Evolutionary conservation across 2,329 filamentous ascomycete species (phyloP), one percentile per base, ranked within the genome.

Genomic region (Calonectria crousiana): DNA sequence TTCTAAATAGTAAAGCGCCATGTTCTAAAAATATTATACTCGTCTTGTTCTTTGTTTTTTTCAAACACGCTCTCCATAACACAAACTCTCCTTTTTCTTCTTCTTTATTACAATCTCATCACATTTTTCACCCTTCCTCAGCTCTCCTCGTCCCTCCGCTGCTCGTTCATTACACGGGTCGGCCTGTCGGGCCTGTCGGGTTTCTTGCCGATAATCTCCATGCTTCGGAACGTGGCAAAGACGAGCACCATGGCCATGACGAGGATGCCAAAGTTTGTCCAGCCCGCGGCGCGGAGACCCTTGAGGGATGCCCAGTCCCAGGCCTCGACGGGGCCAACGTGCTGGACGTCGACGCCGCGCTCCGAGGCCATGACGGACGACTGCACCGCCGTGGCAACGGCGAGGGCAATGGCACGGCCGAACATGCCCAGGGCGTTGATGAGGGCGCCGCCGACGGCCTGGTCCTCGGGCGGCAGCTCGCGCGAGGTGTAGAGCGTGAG

Each of bases 381-480:
- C 81, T 94, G 92, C 2, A 93, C 85, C 0, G 92, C 91, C 0
- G 92, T 93, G 3, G 89, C 90, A 38, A 94, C 86, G 0, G 92
- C 93, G 1, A 94, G 85, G 1, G 91, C 90, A n/a, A 94, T 88
- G 0, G 92, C 89, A 9, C 93, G 86, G 0, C 93, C 93, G 38
- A 94, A 85, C 79, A 93, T 92, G 0, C 90, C 91, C 16, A 92
- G 89, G 0, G 92, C 89, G 73, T 94, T 94, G 80, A 94, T 90
- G 11, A 94, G 87, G 0, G 92, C 93, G 0, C 92, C 93, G 0
- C 92, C 93, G 0, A 94, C 82, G 1, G 92, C 91, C 79, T 94
- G 93, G 75, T 95, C 92, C 65, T 91, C 89, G 0, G 86, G 85
- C 0, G 92, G 90, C 0, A 95, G 86, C 0, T 89, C 87, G 74